Evolutionary conservation across 192 early-diverging fungal species (phyloP).

Genomic region (Globomyces pollinis-pini): DNA sequence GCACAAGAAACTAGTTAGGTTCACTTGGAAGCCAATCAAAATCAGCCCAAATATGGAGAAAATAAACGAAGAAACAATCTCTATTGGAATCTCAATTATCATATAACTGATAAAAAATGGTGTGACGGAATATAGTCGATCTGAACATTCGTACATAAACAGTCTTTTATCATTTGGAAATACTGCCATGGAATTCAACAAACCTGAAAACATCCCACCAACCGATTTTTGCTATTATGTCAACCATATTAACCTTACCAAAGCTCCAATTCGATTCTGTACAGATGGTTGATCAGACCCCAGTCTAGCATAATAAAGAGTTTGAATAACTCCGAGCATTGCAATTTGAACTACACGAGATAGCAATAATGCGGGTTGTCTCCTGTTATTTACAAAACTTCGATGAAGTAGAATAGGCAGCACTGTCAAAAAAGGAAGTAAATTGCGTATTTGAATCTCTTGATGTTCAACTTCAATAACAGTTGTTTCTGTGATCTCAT

Average conservation of each 20-base stretch:
- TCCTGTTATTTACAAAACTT: constrained; percentile 23
- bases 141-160: constrained; percentile 29
- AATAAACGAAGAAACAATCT: constrained; percentile 17
- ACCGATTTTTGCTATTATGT: constrained; percentile 36
- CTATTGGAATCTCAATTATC: constrained; percentile 6
- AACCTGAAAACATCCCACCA: constrained; percentile 31
- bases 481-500: no score
- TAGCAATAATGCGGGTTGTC: constrained; percentile 21
- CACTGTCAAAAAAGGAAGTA: constrained; percentile 10
- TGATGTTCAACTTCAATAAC: no score
- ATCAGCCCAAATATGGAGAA: constrained; percentile 21
- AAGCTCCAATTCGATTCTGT: constrained; percentile 21
- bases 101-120: constrained; percentile 29
- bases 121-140: constrained; percentile 28
- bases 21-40: constrained; percentile 13
- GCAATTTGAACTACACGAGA: constrained; percentile 30
- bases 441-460: no score
- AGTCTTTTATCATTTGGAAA: constrained; percentile 29
- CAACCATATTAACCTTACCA: no score
- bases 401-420: constrained; percentile 23
- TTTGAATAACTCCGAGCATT: constrained; percentile 32
- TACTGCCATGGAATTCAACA: constrained; percentile 35
- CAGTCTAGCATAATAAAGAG: constrained; percentile 26
- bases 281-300: background rate
- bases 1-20: constrained; percentile 20